Conservation (phyloP, 257 asterid genomes). For the Cruciata laevipes region DNA sequence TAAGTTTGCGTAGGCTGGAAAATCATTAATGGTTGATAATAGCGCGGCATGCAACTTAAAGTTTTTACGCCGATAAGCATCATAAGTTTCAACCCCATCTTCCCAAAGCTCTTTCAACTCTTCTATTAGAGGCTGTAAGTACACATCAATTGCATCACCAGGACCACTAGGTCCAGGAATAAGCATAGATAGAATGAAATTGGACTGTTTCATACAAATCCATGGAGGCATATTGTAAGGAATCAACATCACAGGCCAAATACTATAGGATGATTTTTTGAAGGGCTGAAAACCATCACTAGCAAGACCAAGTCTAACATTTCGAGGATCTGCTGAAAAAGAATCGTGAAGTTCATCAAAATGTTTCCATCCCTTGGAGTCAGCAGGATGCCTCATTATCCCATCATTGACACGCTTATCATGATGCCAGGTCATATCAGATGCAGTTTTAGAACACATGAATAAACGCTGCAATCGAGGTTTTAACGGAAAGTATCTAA, state of each 20-base stretch:
- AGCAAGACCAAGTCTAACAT: neutral
- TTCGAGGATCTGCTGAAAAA: neutral
- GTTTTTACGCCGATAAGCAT: neutral
- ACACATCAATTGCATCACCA: neutral
- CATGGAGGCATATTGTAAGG: conserved; percentile 1
- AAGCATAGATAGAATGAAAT: neutral
- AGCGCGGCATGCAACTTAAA: neutral
- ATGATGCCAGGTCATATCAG: neutral
- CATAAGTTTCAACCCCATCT: neutral
- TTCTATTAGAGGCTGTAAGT: neutral
- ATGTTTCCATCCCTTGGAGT: neutral
- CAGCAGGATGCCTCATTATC: neutral
- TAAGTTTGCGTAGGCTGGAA: neutral
- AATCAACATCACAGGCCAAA: neutral
- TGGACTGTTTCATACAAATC: neutral
- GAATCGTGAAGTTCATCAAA: neutral
- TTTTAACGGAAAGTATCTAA: conserved; percentile 5
- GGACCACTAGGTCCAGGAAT: neutral
- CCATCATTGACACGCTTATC: neutral
- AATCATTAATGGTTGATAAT: conserved; percentile 5
- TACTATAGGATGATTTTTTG: neutral
- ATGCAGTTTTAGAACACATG: conserved; percentile 3
- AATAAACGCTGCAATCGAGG: conserved; percentile 7
- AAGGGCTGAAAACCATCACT: neutral
- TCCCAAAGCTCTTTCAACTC: neutral